phyloP scores from a whole-genome alignment of 2,329 filamentous ascomycete genomes.

The Podosphaera xanthii region DNA sequence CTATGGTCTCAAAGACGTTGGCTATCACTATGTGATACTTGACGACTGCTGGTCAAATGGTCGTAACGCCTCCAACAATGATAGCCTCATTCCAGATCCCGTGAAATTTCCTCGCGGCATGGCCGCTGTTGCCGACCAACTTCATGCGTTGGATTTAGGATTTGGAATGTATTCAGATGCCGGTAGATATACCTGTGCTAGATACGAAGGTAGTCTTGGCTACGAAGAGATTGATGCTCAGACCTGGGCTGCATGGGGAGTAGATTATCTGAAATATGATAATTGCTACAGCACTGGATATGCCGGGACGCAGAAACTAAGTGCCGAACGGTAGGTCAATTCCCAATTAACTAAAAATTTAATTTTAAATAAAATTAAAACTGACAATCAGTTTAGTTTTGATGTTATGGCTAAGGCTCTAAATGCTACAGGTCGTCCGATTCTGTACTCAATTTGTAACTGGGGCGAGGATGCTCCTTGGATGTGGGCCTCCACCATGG shows the following conservation, averaged over 20 bases:
- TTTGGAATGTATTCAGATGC: constrained; percentile 30
- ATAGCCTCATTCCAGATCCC: constrained; percentile 20
- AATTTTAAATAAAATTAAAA: background rate
- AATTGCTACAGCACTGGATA: constrained; percentile 33
- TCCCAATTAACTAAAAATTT: background rate
- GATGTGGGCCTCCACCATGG: constrained; percentile 17
- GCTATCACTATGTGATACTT: constrained; percentile 32
- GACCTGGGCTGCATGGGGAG: constrained; percentile 27
- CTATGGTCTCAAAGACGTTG: constrained; percentile 26
- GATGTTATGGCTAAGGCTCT: constrained; percentile 17
- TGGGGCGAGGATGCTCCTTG: constrained; percentile 27
- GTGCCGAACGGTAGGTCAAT: background rate
- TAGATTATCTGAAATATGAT: constrained; percentile 31
- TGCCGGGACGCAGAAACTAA: constrained; percentile 18
- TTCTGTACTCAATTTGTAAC: constrained; percentile 20
- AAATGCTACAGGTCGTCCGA: constrained; percentile 17
- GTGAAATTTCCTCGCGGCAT: constrained; percentile 26
- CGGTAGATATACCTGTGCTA: constrained; percentile 20
- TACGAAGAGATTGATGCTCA: constrained; percentile 29
- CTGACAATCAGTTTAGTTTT: constrained; percentile 9
- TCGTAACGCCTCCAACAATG: constrained; percentile 19
- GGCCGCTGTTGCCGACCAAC: constrained; percentile 21
- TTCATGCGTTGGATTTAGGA: constrained; percentile 25
- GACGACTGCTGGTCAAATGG: constrained; percentile 30
- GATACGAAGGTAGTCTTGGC: constrained; percentile 23